A percentile compares a stretch with the other conserved stretches of the same genome.
Evolutionary conservation across 1,139 yeast genomes (phyloP).

Genomic region (Pichia sp.): DNA sequence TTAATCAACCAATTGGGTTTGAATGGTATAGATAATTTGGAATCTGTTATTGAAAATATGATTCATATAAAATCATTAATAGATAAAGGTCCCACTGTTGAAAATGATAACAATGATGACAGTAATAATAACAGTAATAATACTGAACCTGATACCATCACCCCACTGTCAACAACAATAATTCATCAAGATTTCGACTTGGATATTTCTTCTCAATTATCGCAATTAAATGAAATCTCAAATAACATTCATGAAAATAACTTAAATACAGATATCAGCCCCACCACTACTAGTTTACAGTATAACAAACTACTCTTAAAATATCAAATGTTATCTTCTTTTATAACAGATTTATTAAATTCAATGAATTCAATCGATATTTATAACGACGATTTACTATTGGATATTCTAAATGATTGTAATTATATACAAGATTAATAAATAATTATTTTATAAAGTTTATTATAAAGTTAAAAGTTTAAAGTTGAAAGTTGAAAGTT

Average conservation of each 20-base stretch:
- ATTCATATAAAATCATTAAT: background rate
- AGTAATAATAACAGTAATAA: background rate
- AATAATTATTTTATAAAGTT: too few relatives aligned
- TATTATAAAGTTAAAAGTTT: too few relatives aligned
- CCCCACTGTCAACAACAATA: background rate
- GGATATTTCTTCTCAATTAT: background rate
- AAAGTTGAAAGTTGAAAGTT: too few relatives aligned
- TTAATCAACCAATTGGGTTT: background rate
- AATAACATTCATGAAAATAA: background rate
- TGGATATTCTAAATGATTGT: constrained; percentile 8
- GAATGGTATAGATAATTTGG: background rate
- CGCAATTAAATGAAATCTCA: background rate
- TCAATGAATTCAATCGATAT: background rate
- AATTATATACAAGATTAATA: background rate
- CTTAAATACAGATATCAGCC: background rate
- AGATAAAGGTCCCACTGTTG: background rate
- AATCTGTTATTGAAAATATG: background rate
- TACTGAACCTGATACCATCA: background rate
- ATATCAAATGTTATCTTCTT: constrained; percentile 27
- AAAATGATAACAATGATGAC: background rate
- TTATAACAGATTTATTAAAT: constrained; percentile 27
- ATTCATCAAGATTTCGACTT: background rate
- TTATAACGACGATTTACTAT: constrained; percentile 2
- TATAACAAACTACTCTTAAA: constrained; percentile 17
- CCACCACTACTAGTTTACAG: constrained; percentile 12